phyloP scores from a whole-genome alignment of 1,284 basidiomycete species.

The Exobasidium cylindrosporum region DNA sequence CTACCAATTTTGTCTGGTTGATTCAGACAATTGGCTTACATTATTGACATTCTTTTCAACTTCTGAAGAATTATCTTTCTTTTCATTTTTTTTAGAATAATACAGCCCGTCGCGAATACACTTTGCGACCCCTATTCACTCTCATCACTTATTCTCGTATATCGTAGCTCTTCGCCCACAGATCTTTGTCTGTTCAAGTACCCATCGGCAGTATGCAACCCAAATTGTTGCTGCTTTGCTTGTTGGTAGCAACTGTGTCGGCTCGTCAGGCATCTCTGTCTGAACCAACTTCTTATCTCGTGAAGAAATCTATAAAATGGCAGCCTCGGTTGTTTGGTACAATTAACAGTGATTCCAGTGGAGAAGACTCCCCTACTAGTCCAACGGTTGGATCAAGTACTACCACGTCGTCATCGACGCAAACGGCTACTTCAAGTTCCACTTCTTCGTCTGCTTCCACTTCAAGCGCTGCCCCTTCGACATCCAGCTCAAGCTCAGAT shows the following conservation, averaged over 20 bases:
- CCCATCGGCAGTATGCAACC: neutral
- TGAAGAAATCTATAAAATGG: neutral
- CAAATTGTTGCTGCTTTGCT: neutral
- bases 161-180: too few relatives aligned
- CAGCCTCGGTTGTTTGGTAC: neutral
- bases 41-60: too few relatives aligned
- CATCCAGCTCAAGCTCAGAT: neutral
- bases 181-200: too few relatives aligned
- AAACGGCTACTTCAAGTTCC: constrained; percentile 12
- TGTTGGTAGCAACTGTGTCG: neutral
- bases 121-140: too few relatives aligned
- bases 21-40: too few relatives aligned
- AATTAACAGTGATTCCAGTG: neutral
- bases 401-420: constrained; percentile 6
- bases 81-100: too few relatives aligned
- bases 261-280: neutral
- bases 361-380: neutral
- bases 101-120: too few relatives aligned
- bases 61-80: too few relatives aligned
- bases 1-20: too few relatives aligned
- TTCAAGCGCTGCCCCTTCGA: neutral
- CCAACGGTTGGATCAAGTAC: neutral
- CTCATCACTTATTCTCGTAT: too few relatives aligned
- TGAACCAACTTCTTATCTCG: neutral
- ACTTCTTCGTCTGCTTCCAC: constrained; percentile 14